Conservation (phyloP, 2,329 filamentous ascomycete genomes). For the Xylaria sp. region DNA sequence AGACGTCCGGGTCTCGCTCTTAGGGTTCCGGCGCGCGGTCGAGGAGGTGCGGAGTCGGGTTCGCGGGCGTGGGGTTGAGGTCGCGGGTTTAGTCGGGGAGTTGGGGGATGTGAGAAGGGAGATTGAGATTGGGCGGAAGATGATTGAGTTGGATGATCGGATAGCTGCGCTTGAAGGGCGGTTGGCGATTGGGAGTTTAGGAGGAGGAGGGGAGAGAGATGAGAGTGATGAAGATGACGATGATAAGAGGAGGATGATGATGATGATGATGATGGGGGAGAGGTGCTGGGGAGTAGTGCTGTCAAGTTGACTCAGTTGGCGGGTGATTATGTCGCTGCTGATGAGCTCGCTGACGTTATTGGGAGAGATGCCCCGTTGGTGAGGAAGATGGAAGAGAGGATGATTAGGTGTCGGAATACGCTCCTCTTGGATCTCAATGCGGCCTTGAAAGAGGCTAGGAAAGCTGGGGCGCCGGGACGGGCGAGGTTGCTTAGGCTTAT, state of each 20-base stretch:
- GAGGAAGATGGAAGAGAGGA: conserved; percentile 57
- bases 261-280: conserved; percentile 39
- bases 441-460: conserved; percentile 51
- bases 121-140: conserved; percentile 64
- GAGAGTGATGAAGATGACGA: conserved; percentile 50
- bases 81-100: conserved; percentile 67
- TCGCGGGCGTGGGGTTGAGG: conserved; percentile 65
- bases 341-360: conserved; percentile 50
- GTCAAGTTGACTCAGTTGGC: conserved; percentile 53
- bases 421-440: conserved; percentile 61
- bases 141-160: conserved; percentile 71
- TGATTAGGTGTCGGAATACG: conserved; percentile 60
- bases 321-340: conserved; percentile 51
- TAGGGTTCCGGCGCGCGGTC: conserved; percentile 85
- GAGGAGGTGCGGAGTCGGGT: conserved; percentile 74
- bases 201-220: conserved; percentile 34
- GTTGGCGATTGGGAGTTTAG: conserved; percentile 59
- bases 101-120: conserved; percentile 66
- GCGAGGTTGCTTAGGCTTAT: conserved; percentile 57
- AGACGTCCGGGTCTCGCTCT: conserved; percentile 82
- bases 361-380: conserved; percentile 57
- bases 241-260: conserved; percentile 29
- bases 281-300: conserved; percentile 53
- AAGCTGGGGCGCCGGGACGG: conserved; percentile 50
- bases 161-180: conserved; percentile 67